phyloP scores from a whole-genome alignment of 2,329 filamentous ascomycete genomes.

The Colletotrichum navitas region DNA sequence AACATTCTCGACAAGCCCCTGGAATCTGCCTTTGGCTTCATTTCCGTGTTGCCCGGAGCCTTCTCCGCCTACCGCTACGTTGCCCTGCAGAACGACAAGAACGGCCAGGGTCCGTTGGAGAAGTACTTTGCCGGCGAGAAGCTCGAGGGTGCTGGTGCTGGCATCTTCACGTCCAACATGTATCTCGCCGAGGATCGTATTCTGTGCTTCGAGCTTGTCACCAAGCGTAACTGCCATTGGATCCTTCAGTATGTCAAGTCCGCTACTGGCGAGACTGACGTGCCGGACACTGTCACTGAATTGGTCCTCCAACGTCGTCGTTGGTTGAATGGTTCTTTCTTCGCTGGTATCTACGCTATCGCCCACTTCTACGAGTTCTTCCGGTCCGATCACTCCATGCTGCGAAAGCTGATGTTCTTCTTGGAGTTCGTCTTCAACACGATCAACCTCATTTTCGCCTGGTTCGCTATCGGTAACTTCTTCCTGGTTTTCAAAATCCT shows the following conservation, averaged over 20 bases:
- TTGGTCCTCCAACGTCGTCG: conserved; percentile 95
- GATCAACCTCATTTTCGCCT: conserved; percentile 97
- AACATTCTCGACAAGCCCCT: conserved; percentile 98
- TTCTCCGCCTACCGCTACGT: conserved; percentile 98
- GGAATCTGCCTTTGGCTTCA: conserved; percentile 97
- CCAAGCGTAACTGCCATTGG: conserved; percentile 98
- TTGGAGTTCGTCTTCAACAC: conserved; percentile 96
- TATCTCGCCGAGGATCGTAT: conserved; percentile 99
- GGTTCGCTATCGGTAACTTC: conserved; percentile 99
- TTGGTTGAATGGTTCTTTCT: conserved; percentile 99
- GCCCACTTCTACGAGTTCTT: conserved; percentile 97
- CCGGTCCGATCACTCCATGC: conserved; percentile 87
- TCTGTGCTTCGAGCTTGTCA: conserved; percentile 97
- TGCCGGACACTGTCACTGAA: conserved; percentile 93
- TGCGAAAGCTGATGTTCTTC: conserved; percentile 90
- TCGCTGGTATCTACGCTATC: conserved; percentile 94
- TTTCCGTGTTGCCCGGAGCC: conserved; percentile 94
- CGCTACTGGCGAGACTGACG: conserved; percentile 95
- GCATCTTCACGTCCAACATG: conserved; percentile 99
- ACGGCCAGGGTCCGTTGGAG: conserved; percentile 89
- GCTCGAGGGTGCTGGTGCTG: conserved; percentile 89
- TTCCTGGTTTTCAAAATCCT: conserved; percentile 99
- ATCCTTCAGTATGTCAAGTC: conserved; percentile 99
- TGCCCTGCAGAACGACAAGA: conserved; percentile 96
- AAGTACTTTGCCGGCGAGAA: conserved; percentile 98